Base-by-base conservation (phyloP, 768 basidiomycete genomes). In the Pholiota microspora region DNA sequence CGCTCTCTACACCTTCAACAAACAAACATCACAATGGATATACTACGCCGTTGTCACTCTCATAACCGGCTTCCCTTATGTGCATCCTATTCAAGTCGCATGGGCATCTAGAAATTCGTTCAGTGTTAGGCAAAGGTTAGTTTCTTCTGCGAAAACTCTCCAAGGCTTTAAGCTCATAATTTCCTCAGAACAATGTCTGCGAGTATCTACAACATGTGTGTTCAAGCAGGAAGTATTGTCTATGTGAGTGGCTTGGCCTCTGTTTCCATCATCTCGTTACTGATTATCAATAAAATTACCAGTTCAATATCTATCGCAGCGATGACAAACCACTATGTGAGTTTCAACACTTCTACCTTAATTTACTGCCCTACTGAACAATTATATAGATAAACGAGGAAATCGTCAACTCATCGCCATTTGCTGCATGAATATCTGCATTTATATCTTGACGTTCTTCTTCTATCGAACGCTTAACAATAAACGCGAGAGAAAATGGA, bases 91-190 rank as follows among this genome's bases (percentile, higher is more conserved):
- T 27, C 76, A 78, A 57, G 78, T 83, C 0, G 80, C 76, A 2
- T 83, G 81, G 81, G 72, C 74, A 1, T 83, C 80, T 1, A 69
- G 77, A 45, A 86, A 85, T 62, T 81, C 84, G 1, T 76, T 78
- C 59, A 78, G 77, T 51, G 84, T 86, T 1, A 66, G 77, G 38
- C 81, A 77, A 7, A 69, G 83, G 59, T 81, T 72, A 23, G 16
- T 51, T 31, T 31, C 12, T 6, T 6, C 29, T 27, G 18, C n/a
- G 15, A n/a, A 18, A 7, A 10, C 10, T 27, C 4, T 42, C 15
- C 21, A 5, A 66, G 35, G 9, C 12, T 75, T n/a, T 65, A 13
- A 9, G 29, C 29, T 24, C 47, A 31, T 31, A n/a, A 24, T 12
- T 31, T 40, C 12, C 34, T n/a, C 44, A 71, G 74, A 50, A 77